Evolutionary conservation across 352 stramenopile species (phyloP).

Genomic region (Pythium monospermum): DNA sequence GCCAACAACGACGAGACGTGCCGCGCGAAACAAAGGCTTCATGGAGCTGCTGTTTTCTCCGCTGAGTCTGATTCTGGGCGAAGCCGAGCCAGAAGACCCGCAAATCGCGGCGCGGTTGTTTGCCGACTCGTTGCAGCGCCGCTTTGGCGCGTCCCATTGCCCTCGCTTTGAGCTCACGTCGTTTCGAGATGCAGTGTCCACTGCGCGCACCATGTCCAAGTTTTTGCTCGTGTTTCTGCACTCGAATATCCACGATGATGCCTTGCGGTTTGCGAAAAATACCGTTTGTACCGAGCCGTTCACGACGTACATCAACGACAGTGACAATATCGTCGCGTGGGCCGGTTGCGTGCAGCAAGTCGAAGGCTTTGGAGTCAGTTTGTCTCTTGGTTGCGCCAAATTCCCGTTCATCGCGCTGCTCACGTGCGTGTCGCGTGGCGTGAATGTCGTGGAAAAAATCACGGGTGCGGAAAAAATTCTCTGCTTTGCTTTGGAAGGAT

Average conservation of each 20-base stretch:
- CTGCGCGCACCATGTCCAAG: conserved; percentile 72
- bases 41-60: conserved; percentile 74
- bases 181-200: conserved; percentile 78
- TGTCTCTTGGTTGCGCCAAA: conserved; percentile 77
- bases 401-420: conserved; percentile 80
- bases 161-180: conserved; percentile 77
- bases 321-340: conserved; percentile 80
- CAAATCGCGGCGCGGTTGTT: conserved; percentile 55
- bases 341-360: conserved; percentile 74
- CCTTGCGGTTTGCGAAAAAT: conserved; percentile 65
- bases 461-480: conserved; percentile 55
- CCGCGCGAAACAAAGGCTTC: conserved; percentile 40
- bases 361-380: conserved; percentile 72
- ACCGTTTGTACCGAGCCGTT: conserved; percentile 69
- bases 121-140: conserved; percentile 41
- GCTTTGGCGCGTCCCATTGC: conserved; percentile 48
- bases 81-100: conserved; percentile 62
- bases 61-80: conserved; percentile 66
- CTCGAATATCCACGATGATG: conserved; percentile 81
- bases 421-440: conserved; percentile 66
- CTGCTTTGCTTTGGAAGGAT: no score
- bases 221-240: conserved; percentile 83
- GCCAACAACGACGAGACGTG: background rate
- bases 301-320: conserved; percentile 70
- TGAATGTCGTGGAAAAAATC: conserved; percentile 86